Evolutionary conservation across 257 asterid species (phyloP).

Genomic region (Plectranthus barbatus): DNA sequence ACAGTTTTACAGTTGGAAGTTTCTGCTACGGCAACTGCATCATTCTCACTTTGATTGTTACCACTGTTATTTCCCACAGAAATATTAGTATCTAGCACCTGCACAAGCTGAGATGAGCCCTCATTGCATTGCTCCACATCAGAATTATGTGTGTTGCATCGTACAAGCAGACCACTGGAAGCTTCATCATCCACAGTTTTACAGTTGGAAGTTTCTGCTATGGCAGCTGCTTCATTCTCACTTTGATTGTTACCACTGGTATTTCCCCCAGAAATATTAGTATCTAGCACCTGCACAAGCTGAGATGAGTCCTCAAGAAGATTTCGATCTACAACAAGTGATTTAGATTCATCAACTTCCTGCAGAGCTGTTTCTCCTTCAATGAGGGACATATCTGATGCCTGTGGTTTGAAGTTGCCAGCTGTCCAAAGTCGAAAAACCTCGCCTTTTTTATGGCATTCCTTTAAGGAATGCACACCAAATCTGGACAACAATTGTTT

Average conservation of each 20-base stretch:
- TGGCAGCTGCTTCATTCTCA: slow-evolving; percentile 22
- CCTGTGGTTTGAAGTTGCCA: slow-evolving; percentile 43
- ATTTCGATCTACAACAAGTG: slow-evolving; percentile 22
- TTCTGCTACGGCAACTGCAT: slow-evolving; percentile 27
- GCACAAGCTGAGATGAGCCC: slow-evolving; percentile 29
- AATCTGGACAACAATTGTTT: slow-evolving; percentile 48
- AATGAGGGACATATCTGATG: slow-evolving; percentile 23
- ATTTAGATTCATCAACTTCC: slow-evolving; percentile 25
- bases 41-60: slow-evolving; percentile 18
- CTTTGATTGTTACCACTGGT: slow-evolving; percentile 16
- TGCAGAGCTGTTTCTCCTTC: slow-evolving; percentile 22
- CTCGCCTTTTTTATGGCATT: slow-evolving; percentile 47
- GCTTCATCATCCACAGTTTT: slow-evolving; percentile 27
- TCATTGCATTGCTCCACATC: slow-evolving; percentile 23
- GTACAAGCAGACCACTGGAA: slow-evolving; percentile 25
- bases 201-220: slow-evolving; percentile 31
- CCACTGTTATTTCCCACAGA: slow-evolving; percentile 25
- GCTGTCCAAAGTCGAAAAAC: slow-evolving; percentile 80
- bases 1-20: slow-evolving; percentile 26
- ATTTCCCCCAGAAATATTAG: slow-evolving; percentile 29
- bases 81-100: slow-evolving; percentile 31
- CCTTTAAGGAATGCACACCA: slow-evolving; percentile 60
- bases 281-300: slow-evolving; percentile 30
- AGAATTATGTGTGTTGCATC: slow-evolving; percentile 27
- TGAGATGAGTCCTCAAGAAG: slow-evolving; percentile 26